Base-by-base conservation (phyloP, 2,329 filamentous ascomycete species). In the Colletotrichum acutatum region DNA sequence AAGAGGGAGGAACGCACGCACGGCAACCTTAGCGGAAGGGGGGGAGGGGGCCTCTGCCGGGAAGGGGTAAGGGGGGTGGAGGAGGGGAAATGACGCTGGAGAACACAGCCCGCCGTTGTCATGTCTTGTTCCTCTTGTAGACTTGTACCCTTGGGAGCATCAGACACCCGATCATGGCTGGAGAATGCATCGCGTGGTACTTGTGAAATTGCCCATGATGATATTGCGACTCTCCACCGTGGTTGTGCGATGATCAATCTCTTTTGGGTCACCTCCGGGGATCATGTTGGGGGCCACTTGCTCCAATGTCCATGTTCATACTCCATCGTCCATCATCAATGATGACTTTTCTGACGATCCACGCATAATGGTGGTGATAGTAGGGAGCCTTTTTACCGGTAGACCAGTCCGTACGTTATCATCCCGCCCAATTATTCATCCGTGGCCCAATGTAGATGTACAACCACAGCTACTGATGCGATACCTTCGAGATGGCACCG, bases 21-120 rank as follows among this genome's bases (percentile, higher is more conserved):
- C 24, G 24, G 56, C 53, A 53, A 57, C n/a, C 32, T 24, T 37
- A 42, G 60, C 26, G 56, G 26, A 61, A 58, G 56, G 26, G 56
- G 24, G 46, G 57, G 57, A 61, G 49, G 14, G 30, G 28, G 34
- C 26, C 56, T n/a, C 34, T 34, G 52, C 54, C 30, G 37, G 57
- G 49, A 57, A 19, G 58, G 69, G 69, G 37, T 12, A 54, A 59
- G 66, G 66, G 69, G 70, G 68, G 46, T 63, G 46, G 66, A 68
- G 62, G 70, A 72, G 70, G 66, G 70, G 70, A 72, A 72, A 72
- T 72, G 70, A 72, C 59, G 60, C 54, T 70, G 60, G 70, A 70
- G 66, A 53, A 37, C 60, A 72, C 66, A 53, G 59, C 53, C 42
- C n/a, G 66, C 70, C 34, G 66, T 52, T 66, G 60, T 70, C 26